Percentiles rank a stretch among this genome's conserved stretches.
Evolutionary conservation across 352 stramenopile species (phyloP).

Genomic region (Blastocystis sp.): DNA sequence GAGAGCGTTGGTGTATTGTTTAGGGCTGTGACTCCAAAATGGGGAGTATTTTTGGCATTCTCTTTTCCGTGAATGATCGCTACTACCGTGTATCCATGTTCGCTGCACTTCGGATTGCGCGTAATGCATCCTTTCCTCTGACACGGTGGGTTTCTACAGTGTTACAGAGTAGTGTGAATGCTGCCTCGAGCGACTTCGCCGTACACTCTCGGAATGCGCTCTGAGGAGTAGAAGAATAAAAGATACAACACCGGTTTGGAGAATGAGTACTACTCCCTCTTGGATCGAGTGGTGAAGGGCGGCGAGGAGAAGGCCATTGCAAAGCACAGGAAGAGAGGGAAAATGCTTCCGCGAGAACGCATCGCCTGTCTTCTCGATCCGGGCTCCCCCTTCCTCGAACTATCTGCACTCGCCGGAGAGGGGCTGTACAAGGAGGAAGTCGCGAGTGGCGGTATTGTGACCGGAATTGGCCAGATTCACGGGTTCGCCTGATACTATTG

Average conservation of each 20-base stretch:
- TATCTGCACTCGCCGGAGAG: slow-evolving; percentile 83
- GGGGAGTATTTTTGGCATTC: too few relatives aligned
- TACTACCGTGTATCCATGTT: background rate
- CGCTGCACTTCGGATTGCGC: background rate
- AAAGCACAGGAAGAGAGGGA: slow-evolving; percentile 79
- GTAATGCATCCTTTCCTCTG: background rate
- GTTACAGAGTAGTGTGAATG: slow-evolving; percentile 30
- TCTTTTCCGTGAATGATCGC: background rate
- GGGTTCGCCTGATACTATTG: slow-evolving; percentile 74
- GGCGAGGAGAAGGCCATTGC: slow-evolving; percentile 76
- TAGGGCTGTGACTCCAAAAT: too few relatives aligned
- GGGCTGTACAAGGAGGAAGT: slow-evolving; percentile 82
- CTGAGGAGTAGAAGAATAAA: background rate
- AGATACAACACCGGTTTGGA: slow-evolving; percentile 15
- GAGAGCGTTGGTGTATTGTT: too few relatives aligned
- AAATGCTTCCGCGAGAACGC: slow-evolving; percentile 84
- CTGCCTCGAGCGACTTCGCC: slow-evolving; percentile 2
- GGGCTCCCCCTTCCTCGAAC: slow-evolving; percentile 89
- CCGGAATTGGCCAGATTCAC: slow-evolving; percentile 81
- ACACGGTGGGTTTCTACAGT: slow-evolving; percentile 23
- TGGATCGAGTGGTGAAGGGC: slow-evolving; percentile 67
- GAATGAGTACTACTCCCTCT: slow-evolving; percentile 11
- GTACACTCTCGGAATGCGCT: background rate
- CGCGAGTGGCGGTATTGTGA: slow-evolving; percentile 82
- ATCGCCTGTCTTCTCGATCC: slow-evolving; percentile 89